Conservation (phyloP, 2,329 filamentous ascomycete genomes). For the Colletotrichum sp. region DNA sequence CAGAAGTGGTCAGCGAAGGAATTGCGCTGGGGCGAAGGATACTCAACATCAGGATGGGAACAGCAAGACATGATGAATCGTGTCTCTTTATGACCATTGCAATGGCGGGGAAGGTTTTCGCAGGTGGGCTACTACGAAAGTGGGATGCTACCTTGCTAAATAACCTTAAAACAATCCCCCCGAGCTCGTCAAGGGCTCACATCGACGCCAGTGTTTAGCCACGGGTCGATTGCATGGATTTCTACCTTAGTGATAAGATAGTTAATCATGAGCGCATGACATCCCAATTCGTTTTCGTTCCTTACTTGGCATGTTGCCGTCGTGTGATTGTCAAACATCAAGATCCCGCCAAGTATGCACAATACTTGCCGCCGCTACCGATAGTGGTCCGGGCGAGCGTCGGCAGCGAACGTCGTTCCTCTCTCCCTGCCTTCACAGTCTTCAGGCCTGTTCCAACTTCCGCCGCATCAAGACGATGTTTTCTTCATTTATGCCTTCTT, state of each 20-base stretch:
- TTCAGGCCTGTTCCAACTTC: background rate
- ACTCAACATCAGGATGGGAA: background rate
- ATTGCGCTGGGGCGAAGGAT: background rate
- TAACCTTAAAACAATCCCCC: background rate
- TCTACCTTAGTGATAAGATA: background rate
- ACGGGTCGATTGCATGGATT: slow-evolving; percentile 1
- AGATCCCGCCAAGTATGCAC: background rate
- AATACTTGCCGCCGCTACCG: background rate
- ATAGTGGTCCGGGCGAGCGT: background rate
- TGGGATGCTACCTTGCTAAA: background rate
- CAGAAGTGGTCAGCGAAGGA: background rate
- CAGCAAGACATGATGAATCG: background rate
- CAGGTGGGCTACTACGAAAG: background rate
- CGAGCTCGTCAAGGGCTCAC: slow-evolving; percentile 8
- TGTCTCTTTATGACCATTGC: background rate
- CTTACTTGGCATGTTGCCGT: background rate
- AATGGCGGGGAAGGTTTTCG: background rate
- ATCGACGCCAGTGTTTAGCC: background rate
- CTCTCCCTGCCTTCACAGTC: background rate
- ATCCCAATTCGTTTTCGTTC: background rate
- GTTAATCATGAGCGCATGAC: background rate
- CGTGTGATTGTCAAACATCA: background rate
- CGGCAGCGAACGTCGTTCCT: background rate
- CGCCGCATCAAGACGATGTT: background rate
- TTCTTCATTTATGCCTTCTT: background rate